phyloP scores from a whole-genome alignment of 805 yeast genomes.

The Jamesozyma spencerorum region DNA sequence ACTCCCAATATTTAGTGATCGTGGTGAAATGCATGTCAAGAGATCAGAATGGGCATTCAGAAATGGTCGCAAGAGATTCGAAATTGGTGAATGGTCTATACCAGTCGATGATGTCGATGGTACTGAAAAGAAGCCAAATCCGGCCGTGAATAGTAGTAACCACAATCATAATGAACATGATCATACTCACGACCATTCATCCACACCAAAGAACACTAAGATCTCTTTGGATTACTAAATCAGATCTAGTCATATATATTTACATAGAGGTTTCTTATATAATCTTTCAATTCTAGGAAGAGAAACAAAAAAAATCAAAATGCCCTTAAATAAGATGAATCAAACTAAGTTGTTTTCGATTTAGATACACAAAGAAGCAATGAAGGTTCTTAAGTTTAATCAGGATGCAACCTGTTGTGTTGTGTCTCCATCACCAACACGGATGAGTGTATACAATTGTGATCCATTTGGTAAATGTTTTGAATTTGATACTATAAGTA shows the following conservation, averaged over 20 bases:
- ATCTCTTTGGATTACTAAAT: constrained; percentile 11
- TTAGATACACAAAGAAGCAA: neutral
- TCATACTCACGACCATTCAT: neutral
- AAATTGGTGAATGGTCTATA: constrained; percentile 91
- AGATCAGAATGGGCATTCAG: constrained; percentile 77
- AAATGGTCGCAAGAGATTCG: constrained; percentile 74
- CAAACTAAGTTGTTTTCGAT: no score
- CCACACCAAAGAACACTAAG: constrained; percentile 7
- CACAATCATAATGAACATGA: neutral
- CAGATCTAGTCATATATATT: neutral
- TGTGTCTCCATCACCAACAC: constrained; percentile 57
- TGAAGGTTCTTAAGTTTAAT: constrained; percentile 62
- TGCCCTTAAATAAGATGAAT: no score
- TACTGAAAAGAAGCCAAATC: constrained; percentile 7
- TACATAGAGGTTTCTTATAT: neutral
- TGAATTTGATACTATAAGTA: constrained; percentile 30
- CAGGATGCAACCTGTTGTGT: constrained; percentile 77
- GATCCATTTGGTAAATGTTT: constrained; percentile 77
- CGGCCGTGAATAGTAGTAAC: neutral
- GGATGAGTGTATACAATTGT: constrained; percentile 74
- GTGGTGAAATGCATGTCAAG: constrained; percentile 71
- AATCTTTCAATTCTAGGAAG: neutral
- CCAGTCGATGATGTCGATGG: constrained; percentile 82
- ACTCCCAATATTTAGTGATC: constrained; percentile 53
- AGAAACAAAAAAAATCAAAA: no score